Evolutionary conservation across 805 yeast species (phyloP).

Genomic region (Suhomyces sp.): DNA sequence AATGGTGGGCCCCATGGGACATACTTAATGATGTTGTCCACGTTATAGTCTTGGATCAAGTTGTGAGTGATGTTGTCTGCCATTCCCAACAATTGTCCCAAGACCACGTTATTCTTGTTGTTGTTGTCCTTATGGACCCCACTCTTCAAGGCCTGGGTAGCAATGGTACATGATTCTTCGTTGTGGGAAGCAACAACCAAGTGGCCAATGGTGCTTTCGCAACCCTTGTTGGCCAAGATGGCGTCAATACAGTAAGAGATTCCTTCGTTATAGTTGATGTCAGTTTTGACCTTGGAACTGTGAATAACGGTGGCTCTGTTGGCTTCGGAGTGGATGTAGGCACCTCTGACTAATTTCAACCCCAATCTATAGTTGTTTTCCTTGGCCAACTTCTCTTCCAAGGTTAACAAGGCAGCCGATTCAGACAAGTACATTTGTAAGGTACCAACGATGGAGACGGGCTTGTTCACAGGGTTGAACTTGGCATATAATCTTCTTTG

Average conservation of each 20-base stretch:
- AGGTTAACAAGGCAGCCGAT: slow-evolving; percentile 57
- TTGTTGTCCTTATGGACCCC: slow-evolving; percentile 5
- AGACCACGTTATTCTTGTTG: slow-evolving; percentile 60
- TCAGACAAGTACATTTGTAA: slow-evolving; percentile 87
- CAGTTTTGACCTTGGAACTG: slow-evolving; percentile 78
- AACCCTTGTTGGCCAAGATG: slow-evolving; percentile 45
- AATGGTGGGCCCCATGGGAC: slow-evolving; percentile 98
- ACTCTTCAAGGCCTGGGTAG: slow-evolving; percentile 53
- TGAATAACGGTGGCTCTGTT: slow-evolving; percentile 67
- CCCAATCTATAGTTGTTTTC: slow-evolving; percentile 69
- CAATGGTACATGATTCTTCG: slow-evolving; percentile 69
- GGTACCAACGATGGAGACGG: slow-evolving; percentile 80
- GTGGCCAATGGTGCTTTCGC: slow-evolving; percentile 61
- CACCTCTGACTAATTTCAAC: slow-evolving; percentile 90
- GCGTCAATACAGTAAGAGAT: slow-evolving; percentile 60
- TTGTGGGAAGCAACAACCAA: slow-evolving; percentile 92
- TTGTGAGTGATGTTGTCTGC: slow-evolving; percentile 85
- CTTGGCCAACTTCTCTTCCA: slow-evolving; percentile 66
- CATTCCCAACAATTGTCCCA: slow-evolving; percentile 94
- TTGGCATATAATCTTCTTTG: slow-evolving; percentile 77
- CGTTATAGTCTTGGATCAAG: slow-evolving; percentile 61
- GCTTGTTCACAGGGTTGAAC: slow-evolving; percentile 61
- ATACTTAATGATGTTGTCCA: slow-evolving; percentile 80
- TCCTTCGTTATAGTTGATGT: slow-evolving; percentile 69
- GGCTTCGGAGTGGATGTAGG: slow-evolving; percentile 88